These are phyloP conservation scores for Sphagnum magellanicum DNA, from an alignment of 228 moss, liverwort and hornwort species.

Conservation along the genomic window DNA sequence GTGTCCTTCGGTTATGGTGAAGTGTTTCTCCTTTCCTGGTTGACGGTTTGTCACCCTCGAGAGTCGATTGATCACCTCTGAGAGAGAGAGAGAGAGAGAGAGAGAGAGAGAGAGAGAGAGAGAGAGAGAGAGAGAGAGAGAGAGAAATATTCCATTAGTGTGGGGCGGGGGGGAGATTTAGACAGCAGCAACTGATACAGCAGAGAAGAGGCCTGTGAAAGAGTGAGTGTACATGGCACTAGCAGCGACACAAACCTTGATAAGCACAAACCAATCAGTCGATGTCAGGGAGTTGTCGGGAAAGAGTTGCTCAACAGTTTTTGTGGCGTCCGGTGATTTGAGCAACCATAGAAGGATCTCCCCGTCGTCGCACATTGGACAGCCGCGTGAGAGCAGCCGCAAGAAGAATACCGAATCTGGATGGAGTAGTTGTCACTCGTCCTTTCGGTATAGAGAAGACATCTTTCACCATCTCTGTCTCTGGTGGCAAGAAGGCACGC, in stretches of 20 bases:
- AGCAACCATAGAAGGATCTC: not conserved
- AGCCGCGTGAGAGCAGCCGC: not conserved
- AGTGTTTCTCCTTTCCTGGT: no score
- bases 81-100: no score
- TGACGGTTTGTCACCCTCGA: no score
- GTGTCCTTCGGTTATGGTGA: no score
- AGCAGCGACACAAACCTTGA: not conserved
- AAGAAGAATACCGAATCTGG: no score
- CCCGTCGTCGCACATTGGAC: not conserved
- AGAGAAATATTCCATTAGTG: no score
- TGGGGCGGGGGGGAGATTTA: no score
- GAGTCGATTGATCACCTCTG: no score
- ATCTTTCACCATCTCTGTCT: not conserved
- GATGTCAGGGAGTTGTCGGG: not conserved
- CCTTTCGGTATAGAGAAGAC: not conserved
- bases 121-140: no score
- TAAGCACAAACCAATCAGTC: not conserved
- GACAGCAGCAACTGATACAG: no score
- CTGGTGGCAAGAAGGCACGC: not conserved
- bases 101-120: no score
- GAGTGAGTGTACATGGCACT: constrained; percentile 1
- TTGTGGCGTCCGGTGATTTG: no score
- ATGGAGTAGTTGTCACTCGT: not conserved
- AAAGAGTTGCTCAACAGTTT: not conserved
- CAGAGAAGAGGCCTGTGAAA: not conserved